Evolutionary conservation across 495 filamentous ascomycete species (phyloP), one percentile per base, ranked within the genome.

Genomic region (Aspergillus affinis): DNA sequence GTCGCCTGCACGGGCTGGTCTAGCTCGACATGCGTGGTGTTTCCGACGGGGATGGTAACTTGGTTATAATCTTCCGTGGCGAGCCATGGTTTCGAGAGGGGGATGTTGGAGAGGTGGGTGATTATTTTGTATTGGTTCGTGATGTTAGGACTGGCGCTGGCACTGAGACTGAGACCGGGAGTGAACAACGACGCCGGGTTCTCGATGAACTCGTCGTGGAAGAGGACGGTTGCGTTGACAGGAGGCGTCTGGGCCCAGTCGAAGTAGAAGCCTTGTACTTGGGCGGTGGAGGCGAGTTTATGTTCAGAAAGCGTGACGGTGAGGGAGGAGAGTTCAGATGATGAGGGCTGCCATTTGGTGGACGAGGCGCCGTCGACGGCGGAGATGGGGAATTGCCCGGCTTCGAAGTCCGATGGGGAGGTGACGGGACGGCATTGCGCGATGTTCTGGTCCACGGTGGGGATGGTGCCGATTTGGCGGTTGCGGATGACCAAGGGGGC

Each of bases 311-410:
- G 61, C 0, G 79, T 77, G 10, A 84, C 71, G 0, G 81, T 84
- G 26, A 84, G 54, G 0, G 79, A 73, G 62, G 70, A 74, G 3
- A 82, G 57, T 0, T 80, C 79, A 0, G 84, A 78, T 5, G 73
- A 69, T 1, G 73, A 67, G 0, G 90, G 88, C 64, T 90, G 88
- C 90, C 90, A 93, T 53, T 82, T 82, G 0, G 90, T 93, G 27
- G 83, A 81, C 0, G 82, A 78, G 1, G 86, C 84, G 50, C 90
- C 90, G 62, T 93, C 90, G 26, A 89, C 82, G 0, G 85, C 87
- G 0, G 82, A 79, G 32, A 88, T 75, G 1, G 90, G 89, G 76
- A 90, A 89, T 69, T 93, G 90, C 23, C 90, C 90, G 0, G 84
- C 78, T 26, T 80, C 73, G 69, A 83, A 88, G 0, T 62, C 63